phyloP scores from a whole-genome alignment of 2,329 filamentous ascomycete genomes.

The Talaromyces sp. region DNA sequence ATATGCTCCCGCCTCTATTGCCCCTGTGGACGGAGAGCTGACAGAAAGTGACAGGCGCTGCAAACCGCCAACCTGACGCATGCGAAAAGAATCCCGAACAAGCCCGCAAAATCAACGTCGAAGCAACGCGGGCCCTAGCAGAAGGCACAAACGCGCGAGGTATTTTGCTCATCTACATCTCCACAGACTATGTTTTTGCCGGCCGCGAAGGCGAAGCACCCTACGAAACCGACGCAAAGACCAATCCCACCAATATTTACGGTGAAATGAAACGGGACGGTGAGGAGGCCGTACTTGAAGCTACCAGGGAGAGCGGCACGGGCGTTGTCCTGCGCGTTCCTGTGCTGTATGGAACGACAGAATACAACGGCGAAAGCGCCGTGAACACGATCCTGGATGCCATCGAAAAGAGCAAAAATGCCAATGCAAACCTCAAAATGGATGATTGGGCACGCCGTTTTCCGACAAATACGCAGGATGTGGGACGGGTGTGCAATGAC shows the following conservation, averaged over 20 bases:
- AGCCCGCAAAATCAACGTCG: slow-evolving; percentile 70
- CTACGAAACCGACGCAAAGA: slow-evolving; percentile 63
- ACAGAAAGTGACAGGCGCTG: slow-evolving; percentile 60
- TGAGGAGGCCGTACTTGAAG: slow-evolving; percentile 65
- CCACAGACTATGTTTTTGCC: slow-evolving; percentile 75
- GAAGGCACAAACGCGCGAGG: slow-evolving; percentile 58
- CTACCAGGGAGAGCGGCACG: slow-evolving; percentile 51
- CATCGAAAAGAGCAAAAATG: slow-evolving; percentile 64
- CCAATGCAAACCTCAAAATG: slow-evolving; percentile 64
- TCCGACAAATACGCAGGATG: slow-evolving; percentile 85
- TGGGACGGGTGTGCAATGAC: slow-evolving; percentile 74
- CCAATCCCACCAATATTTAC: slow-evolving; percentile 75
- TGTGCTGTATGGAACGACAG: slow-evolving; percentile 75
- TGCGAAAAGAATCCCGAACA: slow-evolving; percentile 76
- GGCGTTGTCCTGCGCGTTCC: slow-evolving; percentile 75
- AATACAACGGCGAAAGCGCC: slow-evolving; percentile 71
- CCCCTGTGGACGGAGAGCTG: not conserved
- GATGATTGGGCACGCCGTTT: slow-evolving; percentile 83
- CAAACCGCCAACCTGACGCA: slow-evolving; percentile 82
- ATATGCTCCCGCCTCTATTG: slow-evolving; percentile 25
- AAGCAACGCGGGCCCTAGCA: slow-evolving; percentile 66
- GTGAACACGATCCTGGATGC: slow-evolving; percentile 76
- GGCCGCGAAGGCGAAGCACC: slow-evolving; percentile 79
- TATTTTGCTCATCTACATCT: slow-evolving; percentile 57
- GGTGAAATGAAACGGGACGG: slow-evolving; percentile 71